These are phyloP conservation scores for Solanum dulcamara DNA, from an alignment of 257 asterid genomes.

Conservation along the genomic window DNA sequence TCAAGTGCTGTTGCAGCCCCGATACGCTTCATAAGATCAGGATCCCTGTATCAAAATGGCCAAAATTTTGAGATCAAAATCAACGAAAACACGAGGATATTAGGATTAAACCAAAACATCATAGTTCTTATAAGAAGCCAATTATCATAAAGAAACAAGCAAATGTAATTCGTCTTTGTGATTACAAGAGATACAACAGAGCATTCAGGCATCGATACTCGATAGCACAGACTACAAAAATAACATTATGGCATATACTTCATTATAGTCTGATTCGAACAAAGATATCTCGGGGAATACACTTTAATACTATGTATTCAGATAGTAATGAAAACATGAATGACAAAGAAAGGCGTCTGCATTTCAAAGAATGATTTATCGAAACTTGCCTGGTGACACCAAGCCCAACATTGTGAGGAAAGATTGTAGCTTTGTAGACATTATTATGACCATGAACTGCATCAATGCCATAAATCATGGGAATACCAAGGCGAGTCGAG, in stretches of 20 bases:
- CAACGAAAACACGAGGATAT: not conserved
- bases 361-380: not conserved
- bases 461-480: constrained; percentile 47
- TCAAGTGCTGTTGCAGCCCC: constrained; percentile 60
- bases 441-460: constrained; percentile 50
- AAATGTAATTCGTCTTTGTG: not conserved
- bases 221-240: not conserved
- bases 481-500: constrained; percentile 41
- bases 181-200: not conserved
- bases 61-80: not conserved
- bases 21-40: constrained; percentile 30
- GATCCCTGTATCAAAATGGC: constrained; percentile 39
- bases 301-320: not conserved
- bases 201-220: not conserved
- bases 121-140: not conserved
- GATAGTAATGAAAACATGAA: not conserved
- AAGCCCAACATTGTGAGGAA: constrained; percentile 58
- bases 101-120: not conserved
- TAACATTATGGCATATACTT: not conserved
- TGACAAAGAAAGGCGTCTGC: not conserved
- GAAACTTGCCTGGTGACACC: constrained; percentile 45
- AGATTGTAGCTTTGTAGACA: constrained; percentile 41
- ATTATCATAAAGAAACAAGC: not conserved
- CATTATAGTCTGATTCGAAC: not conserved
- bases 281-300: not conserved